These are phyloP conservation scores for Lactarius evosmus DNA, from an alignment of 768 basidiomycete species.

Conservation along the genomic window DNA sequence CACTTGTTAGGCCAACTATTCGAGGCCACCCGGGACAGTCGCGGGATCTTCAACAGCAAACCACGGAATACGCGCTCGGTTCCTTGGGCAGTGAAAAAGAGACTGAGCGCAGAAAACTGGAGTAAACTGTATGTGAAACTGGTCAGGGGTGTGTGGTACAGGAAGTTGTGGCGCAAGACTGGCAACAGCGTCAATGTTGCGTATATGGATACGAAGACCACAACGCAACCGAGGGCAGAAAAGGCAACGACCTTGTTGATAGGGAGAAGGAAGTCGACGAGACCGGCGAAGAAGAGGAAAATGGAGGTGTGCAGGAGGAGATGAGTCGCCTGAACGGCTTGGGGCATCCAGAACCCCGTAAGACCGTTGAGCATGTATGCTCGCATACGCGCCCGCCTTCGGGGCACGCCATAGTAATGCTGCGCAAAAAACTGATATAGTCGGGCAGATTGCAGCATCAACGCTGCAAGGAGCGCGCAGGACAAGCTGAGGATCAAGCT, in stretches of 20 bases:
- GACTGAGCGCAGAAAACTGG: background rate
- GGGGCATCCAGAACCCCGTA: background rate
- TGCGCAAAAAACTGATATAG: background rate
- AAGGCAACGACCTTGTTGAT: background rate
- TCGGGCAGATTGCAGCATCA: background rate
- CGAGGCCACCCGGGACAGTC: background rate
- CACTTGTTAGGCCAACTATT: background rate
- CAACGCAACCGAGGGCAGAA: background rate
- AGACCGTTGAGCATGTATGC: background rate
- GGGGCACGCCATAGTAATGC: background rate
- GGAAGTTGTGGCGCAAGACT: background rate
- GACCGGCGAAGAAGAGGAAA: background rate
- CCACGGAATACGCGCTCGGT: background rate
- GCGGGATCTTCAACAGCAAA: background rate
- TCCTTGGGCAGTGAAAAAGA: background rate
- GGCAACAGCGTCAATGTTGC: background rate
- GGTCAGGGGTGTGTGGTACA: background rate
- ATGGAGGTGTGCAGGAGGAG: background rate
- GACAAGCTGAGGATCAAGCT: background rate
- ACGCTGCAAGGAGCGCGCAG: background rate
- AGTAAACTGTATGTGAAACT: background rate
- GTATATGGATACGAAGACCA: background rate
- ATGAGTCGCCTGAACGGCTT: background rate
- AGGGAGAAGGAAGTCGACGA: background rate
- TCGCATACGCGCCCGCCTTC: background rate